Conservation (phyloP, 495 filamentous ascomycete genomes). For the Cercophora samala region DNA sequence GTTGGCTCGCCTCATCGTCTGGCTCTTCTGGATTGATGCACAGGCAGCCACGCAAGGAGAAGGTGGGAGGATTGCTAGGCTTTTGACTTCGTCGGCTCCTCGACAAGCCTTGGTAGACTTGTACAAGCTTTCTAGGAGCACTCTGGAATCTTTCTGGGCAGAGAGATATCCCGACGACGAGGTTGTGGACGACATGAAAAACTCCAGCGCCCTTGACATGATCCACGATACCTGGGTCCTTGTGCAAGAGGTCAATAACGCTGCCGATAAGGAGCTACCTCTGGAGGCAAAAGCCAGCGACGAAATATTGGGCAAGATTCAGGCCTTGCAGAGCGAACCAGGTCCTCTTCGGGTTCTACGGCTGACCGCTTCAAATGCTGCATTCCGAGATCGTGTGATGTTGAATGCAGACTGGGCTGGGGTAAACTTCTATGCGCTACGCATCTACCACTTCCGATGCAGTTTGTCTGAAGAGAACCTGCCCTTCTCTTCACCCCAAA, state of each 20-base stretch:
- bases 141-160: conserved; percentile 34
- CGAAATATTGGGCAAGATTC: conserved; percentile 22
- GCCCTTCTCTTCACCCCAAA: conserved; percentile 17
- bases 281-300: conserved; percentile 7
- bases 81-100: conserved; percentile 14
- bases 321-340: conserved; percentile 18
- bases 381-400: conserved; percentile 39
- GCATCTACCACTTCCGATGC: conserved; percentile 43
- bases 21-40: conserved; percentile 32
- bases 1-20: conserved; percentile 27
- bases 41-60: conserved; percentile 27
- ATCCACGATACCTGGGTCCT: conserved; percentile 43
- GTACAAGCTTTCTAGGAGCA: conserved; percentile 21
- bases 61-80: conserved; percentile 27
- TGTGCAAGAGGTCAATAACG: conserved; percentile 35
- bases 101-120: conserved; percentile 20
- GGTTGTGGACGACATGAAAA: conserved; percentile 49
- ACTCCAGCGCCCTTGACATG: conserved; percentile 30
- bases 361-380: conserved; percentile 35
- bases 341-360: conserved; percentile 33
- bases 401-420: conserved; percentile 51
- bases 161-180: conserved; percentile 46
- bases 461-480: conserved; percentile 16
- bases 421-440: conserved; percentile 43
- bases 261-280: conserved; percentile 4